Percentiles rank a stretch among this genome's conserved stretches.
phyloP scores from a whole-genome alignment of 805 yeast genomes.

The Blastobotrys chiropterorum region DNA sequence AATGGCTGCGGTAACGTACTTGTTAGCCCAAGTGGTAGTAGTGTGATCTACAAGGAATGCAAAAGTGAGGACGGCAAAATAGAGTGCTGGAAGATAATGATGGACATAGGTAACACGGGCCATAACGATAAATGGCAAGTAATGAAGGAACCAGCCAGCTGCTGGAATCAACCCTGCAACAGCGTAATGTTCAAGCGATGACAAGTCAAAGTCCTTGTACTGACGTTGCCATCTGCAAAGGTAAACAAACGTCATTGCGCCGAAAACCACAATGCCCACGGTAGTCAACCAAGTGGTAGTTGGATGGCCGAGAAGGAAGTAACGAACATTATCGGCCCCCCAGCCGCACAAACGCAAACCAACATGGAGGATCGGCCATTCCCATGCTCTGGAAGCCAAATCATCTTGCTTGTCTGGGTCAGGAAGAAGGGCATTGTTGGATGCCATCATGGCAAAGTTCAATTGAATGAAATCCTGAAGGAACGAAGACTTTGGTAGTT shows the following conservation, averaged over 20 bases:
- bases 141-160: conserved; percentile 86
- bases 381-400: conserved; percentile 73
- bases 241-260: conserved; percentile 33
- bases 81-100: conserved; percentile 92
- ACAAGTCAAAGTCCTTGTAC: conserved; percentile 38
- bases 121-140: conserved; percentile 84
- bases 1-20: conserved; percentile 25
- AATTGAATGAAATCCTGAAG: conserved; percentile 63
- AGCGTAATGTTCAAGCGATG: conserved; percentile 37
- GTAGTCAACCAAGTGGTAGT: conserved; percentile 57
- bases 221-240: conserved; percentile 69
- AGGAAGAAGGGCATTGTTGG: conserved; percentile 76
- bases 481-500: conserved; percentile 48
- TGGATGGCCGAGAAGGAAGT: conserved; percentile 65
- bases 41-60: conserved; percentile 52
- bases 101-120: conserved; percentile 96
- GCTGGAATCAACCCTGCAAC: conserved; percentile 79
- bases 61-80: conserved; percentile 80
- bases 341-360: conserved; percentile 78
- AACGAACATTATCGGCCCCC: conserved; percentile 49
- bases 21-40: conserved; percentile 30
- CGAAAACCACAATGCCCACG: conserved; percentile 40
- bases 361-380: conserved; percentile 66
- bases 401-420: conserved; percentile 66
- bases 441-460: conserved; percentile 77